phyloP scores from a whole-genome alignment of 208 protist genomes.

The Acanthamoeba lenticulata region DNA sequence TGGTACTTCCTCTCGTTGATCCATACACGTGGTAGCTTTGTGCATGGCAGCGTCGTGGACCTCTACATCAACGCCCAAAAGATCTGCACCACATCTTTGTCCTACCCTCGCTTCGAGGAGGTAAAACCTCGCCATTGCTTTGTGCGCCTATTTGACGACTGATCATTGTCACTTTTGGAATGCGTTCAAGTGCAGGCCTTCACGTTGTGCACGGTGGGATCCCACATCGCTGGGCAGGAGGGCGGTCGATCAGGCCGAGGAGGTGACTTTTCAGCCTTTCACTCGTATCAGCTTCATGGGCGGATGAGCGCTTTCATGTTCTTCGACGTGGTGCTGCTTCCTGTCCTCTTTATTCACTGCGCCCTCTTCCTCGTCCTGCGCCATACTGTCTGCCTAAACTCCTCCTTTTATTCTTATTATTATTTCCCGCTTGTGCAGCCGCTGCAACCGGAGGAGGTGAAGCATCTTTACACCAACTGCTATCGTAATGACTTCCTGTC shows the following conservation, averaged over 20 bases:
- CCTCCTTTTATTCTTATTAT: neutral
- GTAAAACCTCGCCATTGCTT: neutral
- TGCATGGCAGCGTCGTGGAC: constrained; percentile 36
- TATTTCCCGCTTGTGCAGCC: neutral
- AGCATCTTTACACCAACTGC: constrained; percentile 20
- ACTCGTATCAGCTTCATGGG: constrained; percentile 33
- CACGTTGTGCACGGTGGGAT: constrained; percentile 45
- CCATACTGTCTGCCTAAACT: neutral
- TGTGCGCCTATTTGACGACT: neutral
- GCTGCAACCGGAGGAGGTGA: constrained; percentile 2
- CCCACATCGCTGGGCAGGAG: constrained; percentile 21
- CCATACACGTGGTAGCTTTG: constrained; percentile 1
- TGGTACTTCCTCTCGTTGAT: constrained; percentile 55
- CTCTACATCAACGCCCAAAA: constrained; percentile 58
- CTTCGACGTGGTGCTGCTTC: neutral
- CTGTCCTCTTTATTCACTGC: neutral
- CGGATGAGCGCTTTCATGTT: constrained; percentile 53
- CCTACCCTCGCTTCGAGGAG: constrained; percentile 54
- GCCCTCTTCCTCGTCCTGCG: neutral
- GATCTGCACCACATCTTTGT: neutral
- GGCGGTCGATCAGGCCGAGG: neutral
- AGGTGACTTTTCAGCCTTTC: constrained; percentile 32
- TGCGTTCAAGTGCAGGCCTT: neutral
- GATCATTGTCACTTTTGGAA: neutral
- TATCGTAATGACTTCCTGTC: constrained; percentile 61